phyloP scores from a whole-genome alignment of 2,329 filamentous ascomycete species.

The Rachicladosporium sp. region DNA sequence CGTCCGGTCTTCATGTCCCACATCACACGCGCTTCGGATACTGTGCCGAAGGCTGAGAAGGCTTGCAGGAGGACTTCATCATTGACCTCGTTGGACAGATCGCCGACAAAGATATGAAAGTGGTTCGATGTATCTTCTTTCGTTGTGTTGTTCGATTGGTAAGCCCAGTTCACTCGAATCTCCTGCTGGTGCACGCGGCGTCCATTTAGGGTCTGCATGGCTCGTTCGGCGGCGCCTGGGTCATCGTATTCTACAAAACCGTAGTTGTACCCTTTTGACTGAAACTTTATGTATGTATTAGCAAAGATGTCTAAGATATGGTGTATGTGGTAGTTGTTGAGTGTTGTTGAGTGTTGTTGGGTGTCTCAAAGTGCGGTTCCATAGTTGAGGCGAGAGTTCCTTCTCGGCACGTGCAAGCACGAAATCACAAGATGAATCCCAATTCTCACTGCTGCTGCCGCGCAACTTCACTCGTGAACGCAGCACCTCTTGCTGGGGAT shows the following conservation, averaged over 20 bases:
- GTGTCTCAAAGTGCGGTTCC: too few species aligned
- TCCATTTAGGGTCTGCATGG: slow-evolving; percentile 94
- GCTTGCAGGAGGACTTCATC: slow-evolving; percentile 88
- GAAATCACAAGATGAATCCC: too few species aligned
- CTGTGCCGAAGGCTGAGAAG: slow-evolving; percentile 88
- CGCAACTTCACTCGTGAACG: too few species aligned
- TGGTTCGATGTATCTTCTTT: slow-evolving; percentile 98
- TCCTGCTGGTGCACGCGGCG: slow-evolving; percentile 93
- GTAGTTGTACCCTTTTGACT: slow-evolving; percentile 97
- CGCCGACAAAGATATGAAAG: slow-evolving; percentile 98
- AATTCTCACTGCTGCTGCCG: too few species aligned
- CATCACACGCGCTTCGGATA: slow-evolving; percentile 98
- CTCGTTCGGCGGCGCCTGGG: slow-evolving; percentile 86
- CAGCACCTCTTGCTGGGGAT: background rate
- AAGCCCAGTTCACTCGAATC: slow-evolving; percentile 98
- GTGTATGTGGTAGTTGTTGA: too few species aligned
- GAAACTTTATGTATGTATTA: slow-evolving; percentile 22
- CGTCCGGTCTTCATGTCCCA: slow-evolving; percentile 99
- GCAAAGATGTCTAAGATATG: too few species aligned
- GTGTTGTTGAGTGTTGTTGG: too few species aligned
- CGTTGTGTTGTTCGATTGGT: slow-evolving; percentile 84
- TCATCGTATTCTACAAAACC: slow-evolving; percentile 99
- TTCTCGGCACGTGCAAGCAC: too few species aligned
- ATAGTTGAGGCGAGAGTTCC: too few species aligned
- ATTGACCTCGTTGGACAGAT: slow-evolving; percentile 96